Evolutionary conservation across 1,139 yeast genomes (phyloP).

Genomic region (Scheffersomyces parashehatae): DNA sequence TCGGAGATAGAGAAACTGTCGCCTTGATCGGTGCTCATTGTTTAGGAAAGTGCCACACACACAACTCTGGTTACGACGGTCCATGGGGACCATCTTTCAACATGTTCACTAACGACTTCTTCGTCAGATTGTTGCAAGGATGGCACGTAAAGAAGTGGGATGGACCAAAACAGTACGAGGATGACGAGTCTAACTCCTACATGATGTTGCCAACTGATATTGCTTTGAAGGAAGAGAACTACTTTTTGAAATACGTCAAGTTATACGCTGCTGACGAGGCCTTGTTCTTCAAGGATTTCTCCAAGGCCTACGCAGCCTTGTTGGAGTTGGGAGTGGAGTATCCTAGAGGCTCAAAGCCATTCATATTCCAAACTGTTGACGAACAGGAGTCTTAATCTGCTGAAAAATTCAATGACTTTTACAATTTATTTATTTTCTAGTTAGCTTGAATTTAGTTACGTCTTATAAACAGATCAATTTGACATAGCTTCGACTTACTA

Average conservation of each 20-base stretch:
- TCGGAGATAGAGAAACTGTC: slow-evolving; percentile 80
- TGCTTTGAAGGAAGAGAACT: slow-evolving; percentile 67
- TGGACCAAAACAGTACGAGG: slow-evolving; percentile 77
- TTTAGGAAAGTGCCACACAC: slow-evolving; percentile 73
- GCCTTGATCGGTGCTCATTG: slow-evolving; percentile 89
- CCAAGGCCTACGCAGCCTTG: slow-evolving; percentile 66
- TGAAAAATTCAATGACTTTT: no score
- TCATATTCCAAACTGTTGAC: slow-evolving; percentile 66
- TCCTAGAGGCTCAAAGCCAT: slow-evolving; percentile 47
- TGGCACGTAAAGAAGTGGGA: slow-evolving; percentile 81
- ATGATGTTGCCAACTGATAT: slow-evolving; percentile 93
- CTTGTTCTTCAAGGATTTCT: slow-evolving; percentile 69
- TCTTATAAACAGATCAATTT: no score
- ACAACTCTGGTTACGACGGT: slow-evolving; percentile 78
- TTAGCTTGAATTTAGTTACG: no score
- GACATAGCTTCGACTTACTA: no score
- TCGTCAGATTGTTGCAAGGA: slow-evolving; percentile 65
- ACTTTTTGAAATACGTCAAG: slow-evolving; percentile 65
- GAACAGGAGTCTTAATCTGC: slow-evolving; percentile 44
- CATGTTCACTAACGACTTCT: slow-evolving; percentile 81
- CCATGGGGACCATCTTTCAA: slow-evolving; percentile 96
- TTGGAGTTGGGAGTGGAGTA: slow-evolving; percentile 74
- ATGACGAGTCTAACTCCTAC: slow-evolving; percentile 66
- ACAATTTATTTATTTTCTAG: no score
- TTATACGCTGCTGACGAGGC: slow-evolving; percentile 72